phyloP scores from a whole-genome alignment of 768 basidiomycete genomes.

The Termitomyces sp. region DNA sequence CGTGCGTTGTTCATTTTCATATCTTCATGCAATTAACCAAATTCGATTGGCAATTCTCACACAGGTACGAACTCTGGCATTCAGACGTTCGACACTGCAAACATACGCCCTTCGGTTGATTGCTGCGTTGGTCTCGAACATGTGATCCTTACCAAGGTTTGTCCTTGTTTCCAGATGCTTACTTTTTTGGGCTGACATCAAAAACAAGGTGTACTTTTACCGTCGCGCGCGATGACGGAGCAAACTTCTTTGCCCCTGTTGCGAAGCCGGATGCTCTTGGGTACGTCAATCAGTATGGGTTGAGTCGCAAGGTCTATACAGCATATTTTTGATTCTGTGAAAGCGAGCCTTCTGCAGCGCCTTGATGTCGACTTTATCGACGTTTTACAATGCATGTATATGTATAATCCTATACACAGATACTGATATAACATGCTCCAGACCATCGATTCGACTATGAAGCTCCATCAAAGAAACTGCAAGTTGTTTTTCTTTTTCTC shows the following conservation, averaged over 20 bases:
- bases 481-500: not conserved
- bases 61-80: too few relatives aligned
- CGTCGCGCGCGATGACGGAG: constrained; percentile 20
- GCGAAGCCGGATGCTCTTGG: constrained; percentile 31
- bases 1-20: too few relatives aligned
- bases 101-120: too few relatives aligned
- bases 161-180: not conserved
- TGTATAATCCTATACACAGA: too few relatives aligned
- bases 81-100: too few relatives aligned
- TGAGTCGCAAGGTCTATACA: constrained; percentile 28
- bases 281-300: constrained; percentile 51
- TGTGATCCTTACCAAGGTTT: constrained; percentile 74
- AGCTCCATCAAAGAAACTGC: constrained; percentile 57
- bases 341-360: constrained; percentile 53
- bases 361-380: constrained; percentile 74
- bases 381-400: too few relatives aligned
- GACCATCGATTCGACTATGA: constrained; percentile 52
- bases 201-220: constrained; percentile 30
- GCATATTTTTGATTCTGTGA: constrained; percentile 70
- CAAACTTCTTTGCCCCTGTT: constrained; percentile 3
- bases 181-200: not conserved
- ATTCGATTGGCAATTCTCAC: too few relatives aligned
- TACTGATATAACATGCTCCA: too few relatives aligned
- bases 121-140: too few relatives aligned
- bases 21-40: too few relatives aligned